Conservation (phyloP, 768 basidiomycete genomes). For the Termitomyces sp. region DNA sequence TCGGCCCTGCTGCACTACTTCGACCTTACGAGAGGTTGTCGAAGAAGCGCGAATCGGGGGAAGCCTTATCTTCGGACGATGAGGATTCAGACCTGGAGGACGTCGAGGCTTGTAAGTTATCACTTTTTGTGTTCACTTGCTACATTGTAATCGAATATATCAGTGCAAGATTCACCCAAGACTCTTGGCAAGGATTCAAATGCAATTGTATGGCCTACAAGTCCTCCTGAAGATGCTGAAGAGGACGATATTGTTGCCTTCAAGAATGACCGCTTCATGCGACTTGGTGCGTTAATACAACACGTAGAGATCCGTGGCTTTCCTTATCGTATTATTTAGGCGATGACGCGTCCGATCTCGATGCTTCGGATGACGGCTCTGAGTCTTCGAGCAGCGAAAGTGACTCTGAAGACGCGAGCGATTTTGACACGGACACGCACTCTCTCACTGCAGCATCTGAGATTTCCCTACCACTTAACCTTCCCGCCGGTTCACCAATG, state of each 20-base stretch:
- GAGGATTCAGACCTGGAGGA: slow-evolving; percentile 66
- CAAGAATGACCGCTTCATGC: slow-evolving; percentile 69
- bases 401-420: slow-evolving; percentile 38
- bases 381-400: slow-evolving; percentile 51
- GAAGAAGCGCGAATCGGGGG: slow-evolving; percentile 36
- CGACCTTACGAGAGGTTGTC: slow-evolving; percentile 73
- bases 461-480: slow-evolving; percentile 39
- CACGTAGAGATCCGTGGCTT: background rate
- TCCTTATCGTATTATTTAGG: slow-evolving; percentile 31
- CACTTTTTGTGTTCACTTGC: background rate
- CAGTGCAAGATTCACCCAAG: slow-evolving; percentile 48
- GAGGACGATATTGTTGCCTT: slow-evolving; percentile 60
- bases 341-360: slow-evolving; percentile 60
- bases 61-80: slow-evolving; percentile 28
- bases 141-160: slow-evolving; percentile 1
- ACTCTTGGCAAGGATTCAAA: slow-evolving; percentile 68
- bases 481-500: slow-evolving; percentile 35
- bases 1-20: slow-evolving; percentile 72
- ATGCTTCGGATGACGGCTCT: slow-evolving; percentile 57
- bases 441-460: slow-evolving; percentile 46
- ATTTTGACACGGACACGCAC: slow-evolving; percentile 29
- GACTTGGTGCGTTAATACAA: slow-evolving; percentile 54
- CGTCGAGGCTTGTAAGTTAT: slow-evolving; percentile 58
- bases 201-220: slow-evolving; percentile 78
- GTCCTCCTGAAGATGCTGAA: slow-evolving; percentile 59